Base-by-base conservation (phyloP, 345 rosid genomes). In the Citrus mangshanensis region DNA sequence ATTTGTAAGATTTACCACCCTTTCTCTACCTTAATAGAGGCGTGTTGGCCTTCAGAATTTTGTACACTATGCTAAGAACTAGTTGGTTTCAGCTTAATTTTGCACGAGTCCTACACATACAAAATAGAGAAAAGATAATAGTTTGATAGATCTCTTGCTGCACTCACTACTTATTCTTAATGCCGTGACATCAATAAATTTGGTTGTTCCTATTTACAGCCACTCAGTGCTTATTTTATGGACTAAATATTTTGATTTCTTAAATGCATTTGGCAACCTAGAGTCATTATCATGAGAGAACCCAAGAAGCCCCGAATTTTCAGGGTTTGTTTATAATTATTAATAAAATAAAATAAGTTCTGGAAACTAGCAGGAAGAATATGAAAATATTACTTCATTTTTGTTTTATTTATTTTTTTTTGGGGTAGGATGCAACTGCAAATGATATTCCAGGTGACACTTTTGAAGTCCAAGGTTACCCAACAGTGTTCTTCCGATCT, bases 391-490 rank as follows among this genome's bases (percentile, higher is more conserved):
- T 3, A 3, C 51, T 12, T 46, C 51, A 46, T 46, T 46, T 46
- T 46, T 46, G 13, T 46, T 46, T 46, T 46, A 0, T 32, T 54
- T 18, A 1, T 51, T 54, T 18, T 51, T 18, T 51, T 14, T 4
- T 55, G 73, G 2, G 64, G 35, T 81, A 96, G 99, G 99, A 96
- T 59, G 93, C 95, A 63, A 93, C 99, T 5, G 90, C 95, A 71
- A 96, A 96, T 82, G 98, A 96, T 74, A 69, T 88, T 79, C 90
- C 91, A 16, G 78, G 10, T n/a, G 95, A 85, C 68, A 73, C 86
- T 21, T 96, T 91, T 46, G 92, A 94, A 9, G 97, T 96, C 63
- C 82, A 87, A 84, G 98, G 98, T 55, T 96, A 85, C 86, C 99
- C 99, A 1, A 93, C 98, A 0, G 1, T 96, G 60, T 93, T 84